Conservation (phyloP, 2,329 filamentous ascomycete genomes). For the Leptographium flavum region DNA sequence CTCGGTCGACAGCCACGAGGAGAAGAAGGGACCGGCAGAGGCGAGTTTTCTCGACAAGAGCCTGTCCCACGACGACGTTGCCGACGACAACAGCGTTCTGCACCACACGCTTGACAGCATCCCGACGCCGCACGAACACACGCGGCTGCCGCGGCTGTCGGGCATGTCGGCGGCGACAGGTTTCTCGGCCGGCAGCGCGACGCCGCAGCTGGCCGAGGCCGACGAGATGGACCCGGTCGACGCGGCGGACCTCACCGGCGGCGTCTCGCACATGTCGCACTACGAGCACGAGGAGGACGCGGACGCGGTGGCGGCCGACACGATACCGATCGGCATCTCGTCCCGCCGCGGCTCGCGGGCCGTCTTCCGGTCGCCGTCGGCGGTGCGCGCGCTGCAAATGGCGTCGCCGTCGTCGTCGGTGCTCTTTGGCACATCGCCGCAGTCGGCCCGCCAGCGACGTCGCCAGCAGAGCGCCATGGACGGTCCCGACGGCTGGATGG, state of each 20-base stretch:
- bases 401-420: conserved; percentile 39
- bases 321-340: conserved; percentile 29
- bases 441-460: conserved; percentile 30
- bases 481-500: not conserved
- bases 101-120: conserved; percentile 9
- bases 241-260: not conserved
- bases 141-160: not conserved
- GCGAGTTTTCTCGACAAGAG: not conserved
- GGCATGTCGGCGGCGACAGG: not conserved
- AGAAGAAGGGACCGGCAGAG: conserved; percentile 8
- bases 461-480: not conserved
- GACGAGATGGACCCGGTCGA: conserved; percentile 20
- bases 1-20: conserved; percentile 8
- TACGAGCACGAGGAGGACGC: conserved; percentile 11
- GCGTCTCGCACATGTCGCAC: conserved; percentile 12
- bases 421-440: conserved; percentile 36
- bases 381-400: conserved; percentile 59
- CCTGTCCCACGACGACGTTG: not conserved
- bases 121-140: not conserved
- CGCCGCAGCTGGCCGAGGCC: conserved; percentile 42
- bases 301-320: conserved; percentile 13
- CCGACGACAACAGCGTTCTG: not conserved
- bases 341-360: conserved; percentile 41
- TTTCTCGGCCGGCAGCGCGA: conserved; percentile 18
- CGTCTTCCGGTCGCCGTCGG: conserved; percentile 55